Conservation (phyloP, 208 protist genomes). For the Kentomonas sorsogonicus region DNA sequence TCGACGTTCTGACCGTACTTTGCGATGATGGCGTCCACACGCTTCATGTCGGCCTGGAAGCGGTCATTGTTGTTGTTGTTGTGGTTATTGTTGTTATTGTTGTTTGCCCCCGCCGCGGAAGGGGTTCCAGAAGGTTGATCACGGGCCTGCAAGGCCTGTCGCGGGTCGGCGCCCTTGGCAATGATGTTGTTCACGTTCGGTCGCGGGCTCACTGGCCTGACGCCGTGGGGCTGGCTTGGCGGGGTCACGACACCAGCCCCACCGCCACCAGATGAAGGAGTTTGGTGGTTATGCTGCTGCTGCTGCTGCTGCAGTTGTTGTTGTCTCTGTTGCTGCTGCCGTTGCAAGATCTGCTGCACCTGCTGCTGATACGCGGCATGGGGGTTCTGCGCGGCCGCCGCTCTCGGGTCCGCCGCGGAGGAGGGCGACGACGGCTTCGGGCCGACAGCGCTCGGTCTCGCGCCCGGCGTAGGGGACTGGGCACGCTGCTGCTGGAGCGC, state of each 20-base stretch:
- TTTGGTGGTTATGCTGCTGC: not conserved
- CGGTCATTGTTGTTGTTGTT: conserved; percentile 18
- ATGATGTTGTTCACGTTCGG: too few species aligned
- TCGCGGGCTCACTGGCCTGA: too few species aligned
- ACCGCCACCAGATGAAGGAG: too few species aligned
- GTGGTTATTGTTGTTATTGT: conserved; percentile 15
- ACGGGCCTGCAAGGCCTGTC: too few species aligned
- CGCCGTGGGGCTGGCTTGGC: too few species aligned
- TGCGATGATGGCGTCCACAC: conserved; percentile 78
- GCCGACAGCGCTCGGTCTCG: not conserved
- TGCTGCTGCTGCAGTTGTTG: conserved; percentile 6
- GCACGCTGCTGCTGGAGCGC: conserved; percentile 43
- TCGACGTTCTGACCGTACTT: conserved; percentile 68
- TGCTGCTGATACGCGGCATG: conserved; percentile 2
- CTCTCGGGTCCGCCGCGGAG: conserved; percentile 4
- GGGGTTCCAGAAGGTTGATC: too few species aligned
- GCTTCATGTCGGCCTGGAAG: conserved; percentile 60
- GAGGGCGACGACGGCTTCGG: conserved; percentile 9
- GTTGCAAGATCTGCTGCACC: conserved; percentile 2
- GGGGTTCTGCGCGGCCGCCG: conserved; percentile 38
- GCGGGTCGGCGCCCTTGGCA: too few species aligned
- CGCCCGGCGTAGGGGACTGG: not conserved
- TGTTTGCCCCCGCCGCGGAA: not conserved
- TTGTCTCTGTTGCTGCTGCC: conserved; percentile 13
- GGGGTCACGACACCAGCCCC: too few species aligned